A percentile compares a stretch with the other conserved stretches of the same genome.
These are phyloP conservation scores for Tuber calosporum DNA, from an alignment of 495 filamentous ascomycete species.

Conservation along the genomic window DNA sequence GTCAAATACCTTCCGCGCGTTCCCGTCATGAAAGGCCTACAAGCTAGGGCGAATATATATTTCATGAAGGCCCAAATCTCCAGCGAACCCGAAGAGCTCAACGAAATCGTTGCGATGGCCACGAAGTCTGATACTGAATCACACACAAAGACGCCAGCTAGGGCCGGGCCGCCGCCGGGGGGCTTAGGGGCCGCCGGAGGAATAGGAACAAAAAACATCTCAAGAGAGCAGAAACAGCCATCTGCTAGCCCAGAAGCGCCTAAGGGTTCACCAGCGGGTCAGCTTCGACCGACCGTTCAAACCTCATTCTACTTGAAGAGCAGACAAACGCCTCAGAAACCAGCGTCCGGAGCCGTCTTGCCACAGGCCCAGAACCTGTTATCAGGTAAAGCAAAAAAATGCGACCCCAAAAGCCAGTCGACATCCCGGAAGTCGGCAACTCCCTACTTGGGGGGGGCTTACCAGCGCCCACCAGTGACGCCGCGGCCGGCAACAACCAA, in stretches of 20 bases:
- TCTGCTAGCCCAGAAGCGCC: neutral
- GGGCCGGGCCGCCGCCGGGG: neutral
- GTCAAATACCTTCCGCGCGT: slow-evolving; percentile 62
- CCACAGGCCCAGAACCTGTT: neutral
- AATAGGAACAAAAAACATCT: neutral
- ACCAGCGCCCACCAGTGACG: no score
- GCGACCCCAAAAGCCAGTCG: neutral
- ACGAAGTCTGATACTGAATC: neutral
- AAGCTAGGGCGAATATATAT: slow-evolving; percentile 47
- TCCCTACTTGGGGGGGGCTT: no score
- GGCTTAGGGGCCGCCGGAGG: neutral
- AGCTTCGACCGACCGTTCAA: neutral
- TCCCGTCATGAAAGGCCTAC: slow-evolving; percentile 70
- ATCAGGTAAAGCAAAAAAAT: neutral
- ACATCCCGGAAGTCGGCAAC: neutral
- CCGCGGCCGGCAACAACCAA: no score
- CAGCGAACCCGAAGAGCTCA: slow-evolving; percentile 60
- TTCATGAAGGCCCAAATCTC: slow-evolving; percentile 75
- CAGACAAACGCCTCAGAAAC: neutral
- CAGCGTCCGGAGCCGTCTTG: neutral
- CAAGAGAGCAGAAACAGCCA: neutral
- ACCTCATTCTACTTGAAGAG: no score
- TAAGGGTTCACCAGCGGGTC: neutral
- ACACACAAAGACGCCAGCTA: neutral
- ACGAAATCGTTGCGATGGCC: slow-evolving; percentile 51